Evolutionary conservation across 805 yeast species (phyloP), one percentile per base, ranked within the genome.

Genomic region (Lipomyces yamadae): DNA sequence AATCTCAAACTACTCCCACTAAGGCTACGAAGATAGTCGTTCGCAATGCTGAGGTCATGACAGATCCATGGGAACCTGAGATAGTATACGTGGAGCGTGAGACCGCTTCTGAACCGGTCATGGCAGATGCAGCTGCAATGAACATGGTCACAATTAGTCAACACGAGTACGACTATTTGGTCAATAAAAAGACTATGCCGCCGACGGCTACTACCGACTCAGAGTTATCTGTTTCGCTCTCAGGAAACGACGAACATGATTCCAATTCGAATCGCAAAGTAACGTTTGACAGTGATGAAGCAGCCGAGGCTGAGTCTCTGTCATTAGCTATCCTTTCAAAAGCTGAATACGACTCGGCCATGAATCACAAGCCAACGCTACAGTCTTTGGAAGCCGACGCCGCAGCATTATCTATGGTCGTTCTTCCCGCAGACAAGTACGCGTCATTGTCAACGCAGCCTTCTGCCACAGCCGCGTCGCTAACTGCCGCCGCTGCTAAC

Each of bases 381-480:
- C 62, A 61, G 15, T 48, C 67, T 34, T 63, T 66, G 30, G 53
- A 32, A 6, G 60, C 54, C 4, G 65, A 62, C 32, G 66, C 66
- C 1, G 30, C 42, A 6, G 34, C 34, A 1, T 15, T 59, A 15
- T 62, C 63, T 13, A 57, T 67, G 63, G 45, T 29, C 32, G 63
- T 63, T 2, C 29, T 64, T n/a, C 70, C 78, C 6, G 53, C 56
- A 0, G 74, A 64, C 2, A 78, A 75, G n/a, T 72, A 70, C 56
- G 69, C 75, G 6, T 69, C 66, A 8, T 62, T 75, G 48, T 42
- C 48, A 8, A 42, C 8, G n/a, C 18, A 18, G 48, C 4, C 48
- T 24, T 30, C 30, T 11, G 7, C 35, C 10, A 37, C 60, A 7
- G 50, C 53, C 6, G 52, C 32, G 10, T 42, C 52, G 3, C 30